Evolutionary conservation across 495 filamentous ascomycete genomes (phyloP), one percentile per base, ranked within the genome.

Genomic region (Aspergillus steynii): DNA sequence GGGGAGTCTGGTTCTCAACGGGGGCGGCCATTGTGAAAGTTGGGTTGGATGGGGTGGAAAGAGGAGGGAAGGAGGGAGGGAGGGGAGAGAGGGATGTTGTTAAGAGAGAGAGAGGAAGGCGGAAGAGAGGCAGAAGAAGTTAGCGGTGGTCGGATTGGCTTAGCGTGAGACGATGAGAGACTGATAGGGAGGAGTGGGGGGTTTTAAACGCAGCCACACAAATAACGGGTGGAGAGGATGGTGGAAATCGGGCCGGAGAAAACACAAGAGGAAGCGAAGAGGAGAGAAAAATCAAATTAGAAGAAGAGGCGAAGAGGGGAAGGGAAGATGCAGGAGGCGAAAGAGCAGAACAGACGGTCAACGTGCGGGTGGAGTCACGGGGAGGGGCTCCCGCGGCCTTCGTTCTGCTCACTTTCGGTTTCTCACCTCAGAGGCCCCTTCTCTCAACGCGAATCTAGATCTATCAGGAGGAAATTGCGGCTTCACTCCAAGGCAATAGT

Each of bases 1-100:
- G 80, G 71, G 87, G 77, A 74, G 90, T 54, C 64, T 74, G 64
- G 29, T 66, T 58, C 52, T 75, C 70, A 47, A 68, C 58, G 50
- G 77, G 48, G 29, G 71, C 69, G 32, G 77, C 74, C 78, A 83
- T 83, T 61, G 61, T 77, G 66, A 67, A 59, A 57, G 46, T 47
- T 55, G 61, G 56, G 25, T 29, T 26, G 42, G 25, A 14, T 27
- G 8, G 29, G n/a, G n/a, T 53, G 51, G 26, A 32, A 9, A 53
- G 27, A 28, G 53, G 34, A 57, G 25, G 25, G 20, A 58, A 48
- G 52, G 37, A 25, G 45, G 45, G 58, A 56, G 50, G 50, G 60
- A 48, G 50, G 67, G 29, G 54, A 51, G 55, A 29, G 59, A 60
- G 34, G 59, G 63, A 14, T 42, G 37, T 42, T 55, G 61, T 56